Conservation (phyloP, 225 moss, liverwort and hornwort species). For the Takakia lepidozioides region DNA sequence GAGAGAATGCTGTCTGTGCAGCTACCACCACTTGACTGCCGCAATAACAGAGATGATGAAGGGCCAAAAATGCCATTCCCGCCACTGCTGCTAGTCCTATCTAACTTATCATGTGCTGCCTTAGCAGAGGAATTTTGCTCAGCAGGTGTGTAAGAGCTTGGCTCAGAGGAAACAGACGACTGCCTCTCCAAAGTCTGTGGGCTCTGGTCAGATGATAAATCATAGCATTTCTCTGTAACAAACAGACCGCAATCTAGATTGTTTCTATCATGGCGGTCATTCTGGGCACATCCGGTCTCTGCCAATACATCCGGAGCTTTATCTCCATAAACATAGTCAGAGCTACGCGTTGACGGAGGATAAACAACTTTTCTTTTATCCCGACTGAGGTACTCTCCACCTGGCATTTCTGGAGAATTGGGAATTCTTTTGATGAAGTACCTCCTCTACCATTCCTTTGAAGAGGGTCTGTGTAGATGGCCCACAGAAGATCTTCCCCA, state of each 20-base stretch:
- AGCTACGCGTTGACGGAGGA: conserved; percentile 5
- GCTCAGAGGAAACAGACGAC: conserved; percentile 6
- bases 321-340: conserved; percentile 2
- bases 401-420: conserved; percentile 11
- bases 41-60: conserved; percentile 4
- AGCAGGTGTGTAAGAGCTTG: not conserved
- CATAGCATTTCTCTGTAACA: conserved; percentile 8
- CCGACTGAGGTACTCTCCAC: conserved; percentile 14
- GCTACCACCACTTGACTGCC: conserved; percentile 22
- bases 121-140: not conserved
- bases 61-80: conserved; percentile 15
- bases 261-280: conserved; percentile 6
- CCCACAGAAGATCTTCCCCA: no score
- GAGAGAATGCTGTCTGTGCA: conserved; percentile 17
- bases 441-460: no score
- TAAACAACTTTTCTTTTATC: conserved; percentile 13
- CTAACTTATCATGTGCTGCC: not conserved
- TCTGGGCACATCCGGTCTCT: no score
- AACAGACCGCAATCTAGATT: conserved; percentile 2
- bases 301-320: not conserved
- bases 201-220: not conserved
- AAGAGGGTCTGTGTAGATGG: no score
- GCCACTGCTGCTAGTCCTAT: conserved; percentile 6
- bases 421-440: no score
- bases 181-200: conserved; percentile 1